Percentiles rank a stretch among this genome's conserved stretches.
Conservation (phyloP, 768 basidiomycete genomes). For the Calocybe gangraenosa region DNA sequence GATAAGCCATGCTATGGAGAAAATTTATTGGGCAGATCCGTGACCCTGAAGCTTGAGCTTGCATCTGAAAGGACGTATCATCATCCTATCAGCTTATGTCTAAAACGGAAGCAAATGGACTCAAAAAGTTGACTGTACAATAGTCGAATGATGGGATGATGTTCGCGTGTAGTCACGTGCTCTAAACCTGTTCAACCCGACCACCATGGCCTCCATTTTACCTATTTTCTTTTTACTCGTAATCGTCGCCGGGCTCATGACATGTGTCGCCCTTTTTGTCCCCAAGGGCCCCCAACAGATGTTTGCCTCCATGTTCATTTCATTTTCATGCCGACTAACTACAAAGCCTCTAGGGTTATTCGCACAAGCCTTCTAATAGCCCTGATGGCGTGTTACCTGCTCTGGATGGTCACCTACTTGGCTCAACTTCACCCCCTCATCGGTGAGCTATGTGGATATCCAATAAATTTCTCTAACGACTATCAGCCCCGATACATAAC, state of each 20-base stretch:
- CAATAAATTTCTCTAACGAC: background rate
- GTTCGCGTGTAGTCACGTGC: background rate
- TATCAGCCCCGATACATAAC: background rate
- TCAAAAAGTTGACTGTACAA: too few relatives aligned
- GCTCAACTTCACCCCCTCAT: conserved; percentile 92
- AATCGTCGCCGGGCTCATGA: conserved; percentile 61
- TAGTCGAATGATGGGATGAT: too few relatives aligned
- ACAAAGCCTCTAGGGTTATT: conserved; percentile 56
- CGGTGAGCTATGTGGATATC: conserved; percentile 47
- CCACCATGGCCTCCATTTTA: conserved; percentile 62
- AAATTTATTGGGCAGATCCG: too few relatives aligned
- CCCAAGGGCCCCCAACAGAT: conserved; percentile 90
- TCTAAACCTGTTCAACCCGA: background rate
- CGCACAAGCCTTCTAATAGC: conserved; percentile 79
- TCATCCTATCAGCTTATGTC: too few relatives aligned
- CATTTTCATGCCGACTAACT: background rate
- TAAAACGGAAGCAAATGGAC: too few relatives aligned
- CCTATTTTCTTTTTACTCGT: conserved; percentile 68
- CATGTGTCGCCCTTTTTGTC: conserved; percentile 58
- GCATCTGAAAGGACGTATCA: too few relatives aligned
- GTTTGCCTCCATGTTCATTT: conserved; percentile 41
- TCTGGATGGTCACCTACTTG: conserved; percentile 98
- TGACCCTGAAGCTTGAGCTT: too few relatives aligned
- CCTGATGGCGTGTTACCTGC: conserved; percentile 81
- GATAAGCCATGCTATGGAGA: too few relatives aligned